phyloP scores from a whole-genome alignment of 2,329 filamentous ascomycete genomes.

The Botrytis porri region DNA sequence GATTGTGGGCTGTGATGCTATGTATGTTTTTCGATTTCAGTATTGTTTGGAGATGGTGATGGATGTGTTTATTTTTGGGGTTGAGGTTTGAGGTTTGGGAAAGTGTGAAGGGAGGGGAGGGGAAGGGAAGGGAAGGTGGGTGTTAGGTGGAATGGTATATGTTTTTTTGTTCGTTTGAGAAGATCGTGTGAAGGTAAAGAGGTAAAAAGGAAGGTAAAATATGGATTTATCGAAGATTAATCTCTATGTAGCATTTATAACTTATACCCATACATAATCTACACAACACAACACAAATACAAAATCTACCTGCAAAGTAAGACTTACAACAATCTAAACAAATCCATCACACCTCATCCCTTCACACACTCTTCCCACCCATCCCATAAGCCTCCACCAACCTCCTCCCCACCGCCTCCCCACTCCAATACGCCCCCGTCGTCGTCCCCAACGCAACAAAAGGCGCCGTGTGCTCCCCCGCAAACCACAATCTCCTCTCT shows the following conservation, averaged over 20 bases:
- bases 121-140: no score
- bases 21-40: not conserved
- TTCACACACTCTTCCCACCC: not conserved
- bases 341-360: not conserved
- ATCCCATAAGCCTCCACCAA: slow-evolving; percentile 54
- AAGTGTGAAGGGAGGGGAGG: no score
- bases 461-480: slow-evolving; percentile 76
- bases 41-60: no score
- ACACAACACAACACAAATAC: not conserved
- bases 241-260: not conserved
- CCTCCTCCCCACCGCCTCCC: slow-evolving; percentile 70
- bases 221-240: not conserved
- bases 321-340: not conserved
- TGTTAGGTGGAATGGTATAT: no score
- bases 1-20: no score
- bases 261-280: not conserved
- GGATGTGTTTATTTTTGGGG: no score
- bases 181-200: no score
- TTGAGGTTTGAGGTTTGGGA: no score
- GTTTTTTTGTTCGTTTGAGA: not conserved
- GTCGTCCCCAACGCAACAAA: slow-evolving; percentile 86
- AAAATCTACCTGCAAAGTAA: not conserved
- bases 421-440: slow-evolving; percentile 82
- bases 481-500: slow-evolving; percentile 53
- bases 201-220: not conserved